Percentiles rank a stretch among this genome's conserved stretches.
Conservation (phyloP, 1,139 yeast species). For the Lodderomyces elongisporus region DNA sequence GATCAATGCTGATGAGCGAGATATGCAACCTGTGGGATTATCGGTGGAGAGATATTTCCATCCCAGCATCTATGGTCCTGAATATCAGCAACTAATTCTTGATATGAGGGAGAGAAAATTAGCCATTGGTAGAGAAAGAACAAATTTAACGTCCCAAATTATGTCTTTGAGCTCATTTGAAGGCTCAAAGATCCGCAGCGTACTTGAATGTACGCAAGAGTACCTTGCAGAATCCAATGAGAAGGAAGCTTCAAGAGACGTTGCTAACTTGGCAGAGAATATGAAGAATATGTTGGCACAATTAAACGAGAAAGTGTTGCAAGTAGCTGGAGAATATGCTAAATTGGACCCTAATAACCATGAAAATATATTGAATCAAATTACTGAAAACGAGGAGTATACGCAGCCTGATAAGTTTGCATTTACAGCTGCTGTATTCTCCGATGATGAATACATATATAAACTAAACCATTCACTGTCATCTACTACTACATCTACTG, state of each 20-base stretch:
- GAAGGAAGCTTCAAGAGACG: conserved; percentile 20
- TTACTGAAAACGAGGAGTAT: conserved; percentile 8
- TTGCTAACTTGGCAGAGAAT: conserved; percentile 18
- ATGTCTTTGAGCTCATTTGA: conserved; percentile 32
- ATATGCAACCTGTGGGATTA: conserved; percentile 16
- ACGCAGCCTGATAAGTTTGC: conserved; percentile 18
- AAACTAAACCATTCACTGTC: no score
- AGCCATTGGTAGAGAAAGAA: conserved; percentile 15
- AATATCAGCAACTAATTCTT: conserved; percentile 16
- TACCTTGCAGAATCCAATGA: conserved; percentile 15
- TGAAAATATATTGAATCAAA: conserved; percentile 17
- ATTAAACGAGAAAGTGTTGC: conserved; percentile 17
- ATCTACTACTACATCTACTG: background rate
- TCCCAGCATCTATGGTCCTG: conserved; percentile 28
- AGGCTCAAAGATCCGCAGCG: conserved; percentile 28
- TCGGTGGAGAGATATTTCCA: conserved; percentile 25
- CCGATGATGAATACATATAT: conserved; percentile 27
- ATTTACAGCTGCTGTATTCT: conserved; percentile 26
- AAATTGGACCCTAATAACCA: conserved; percentile 20
- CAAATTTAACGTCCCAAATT: conserved; percentile 18
- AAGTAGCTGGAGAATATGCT: conserved; percentile 16
- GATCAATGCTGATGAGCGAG: conserved; percentile 21
- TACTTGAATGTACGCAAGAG: conserved; percentile 20
- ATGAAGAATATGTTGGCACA: conserved; percentile 14
- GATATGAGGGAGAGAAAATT: conserved; percentile 18